Evolutionary conservation across 1,284 basidiomycete species (phyloP).

Genomic region (Athelia sp.): DNA sequence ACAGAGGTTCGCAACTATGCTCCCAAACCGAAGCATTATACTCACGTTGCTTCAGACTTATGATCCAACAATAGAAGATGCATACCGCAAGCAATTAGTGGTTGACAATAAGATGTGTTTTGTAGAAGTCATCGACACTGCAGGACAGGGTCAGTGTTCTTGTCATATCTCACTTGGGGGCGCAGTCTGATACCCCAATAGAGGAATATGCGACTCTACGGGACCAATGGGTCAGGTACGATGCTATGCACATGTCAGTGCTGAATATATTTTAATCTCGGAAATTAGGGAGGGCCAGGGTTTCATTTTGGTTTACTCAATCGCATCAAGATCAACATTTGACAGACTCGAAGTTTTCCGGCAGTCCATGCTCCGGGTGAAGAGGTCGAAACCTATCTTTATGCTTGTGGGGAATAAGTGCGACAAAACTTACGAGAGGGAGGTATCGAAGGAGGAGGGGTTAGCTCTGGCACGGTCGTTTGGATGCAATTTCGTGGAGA

Average conservation of each 20-base stretch:
- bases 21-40: slow-evolving; percentile 1
- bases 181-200: slow-evolving; percentile 26
- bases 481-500: slow-evolving; percentile 95
- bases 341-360: slow-evolving; percentile 94
- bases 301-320: slow-evolving; percentile 98
- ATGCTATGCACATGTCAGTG: slow-evolving; percentile 12
- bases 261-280: slow-evolving; percentile 8
- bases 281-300: slow-evolving; percentile 89
- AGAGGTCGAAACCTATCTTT: slow-evolving; percentile 81
- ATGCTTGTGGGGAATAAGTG: slow-evolving; percentile 93
- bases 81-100: slow-evolving; percentile 88
- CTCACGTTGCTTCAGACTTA: slow-evolving; percentile 55
- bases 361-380: slow-evolving; percentile 91
- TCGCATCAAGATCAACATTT: slow-evolving; percentile 92
- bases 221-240: slow-evolving; percentile 97
- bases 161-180: slow-evolving; percentile 4
- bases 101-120: slow-evolving; percentile 91
- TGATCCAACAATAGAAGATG: slow-evolving; percentile 93
- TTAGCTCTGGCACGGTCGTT: slow-evolving; percentile 79
- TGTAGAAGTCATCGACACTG: slow-evolving; percentile 91
- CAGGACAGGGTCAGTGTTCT: slow-evolving; percentile 76
- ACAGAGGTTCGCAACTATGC: slow-evolving; percentile 41
- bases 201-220: slow-evolving; percentile 97
- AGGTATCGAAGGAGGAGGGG: slow-evolving; percentile 89
- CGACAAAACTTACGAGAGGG: slow-evolving; percentile 82